phyloP scores from a whole-genome alignment of 257 asterid species.

The Jasminum sambac region DNA sequence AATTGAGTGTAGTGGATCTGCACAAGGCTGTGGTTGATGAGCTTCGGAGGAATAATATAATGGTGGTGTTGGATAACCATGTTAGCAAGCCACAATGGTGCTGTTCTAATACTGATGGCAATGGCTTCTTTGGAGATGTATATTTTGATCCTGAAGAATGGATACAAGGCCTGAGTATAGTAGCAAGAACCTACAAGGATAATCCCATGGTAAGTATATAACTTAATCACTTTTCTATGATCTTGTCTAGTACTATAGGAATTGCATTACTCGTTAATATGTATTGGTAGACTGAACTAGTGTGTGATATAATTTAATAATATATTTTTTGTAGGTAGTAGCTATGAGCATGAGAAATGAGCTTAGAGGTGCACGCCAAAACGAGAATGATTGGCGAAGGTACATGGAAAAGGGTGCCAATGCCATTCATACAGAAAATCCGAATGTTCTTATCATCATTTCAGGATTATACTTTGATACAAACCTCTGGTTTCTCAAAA shows the following conservation, averaged over 20 bases:
- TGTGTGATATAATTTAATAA: background rate
- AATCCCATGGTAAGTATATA: slow-evolving; percentile 35
- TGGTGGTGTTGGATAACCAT: slow-evolving; percentile 74
- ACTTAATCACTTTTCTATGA: background rate
- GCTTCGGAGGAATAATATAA: slow-evolving; percentile 46
- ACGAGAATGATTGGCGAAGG: slow-evolving; percentile 49
- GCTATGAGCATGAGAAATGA: slow-evolving; percentile 83
- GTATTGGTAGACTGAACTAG: background rate
- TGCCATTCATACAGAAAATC: slow-evolving; percentile 44
- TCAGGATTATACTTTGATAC: slow-evolving; percentile 60
- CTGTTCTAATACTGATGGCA: slow-evolving; percentile 51
- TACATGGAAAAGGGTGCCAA: slow-evolving; percentile 57
- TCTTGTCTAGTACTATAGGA: background rate
- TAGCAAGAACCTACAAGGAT: slow-evolving; percentile 44
- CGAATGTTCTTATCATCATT: slow-evolving; percentile 50
- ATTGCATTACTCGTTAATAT: no score
- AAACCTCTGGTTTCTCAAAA: slow-evolving; percentile 37
- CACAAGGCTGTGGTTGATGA: slow-evolving; percentile 52
- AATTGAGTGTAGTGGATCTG: slow-evolving; percentile 38
- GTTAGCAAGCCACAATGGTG: slow-evolving; percentile 73
- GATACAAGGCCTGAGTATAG: slow-evolving; percentile 46
- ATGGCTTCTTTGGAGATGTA: slow-evolving; percentile 72
- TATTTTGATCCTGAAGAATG: slow-evolving; percentile 58
- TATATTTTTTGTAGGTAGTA: slow-evolving; percentile 39
- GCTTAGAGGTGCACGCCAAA: slow-evolving; percentile 53